Conservation (phyloP, 768 basidiomycete genomes). For the Pleurotus citrinopileatus region DNA sequence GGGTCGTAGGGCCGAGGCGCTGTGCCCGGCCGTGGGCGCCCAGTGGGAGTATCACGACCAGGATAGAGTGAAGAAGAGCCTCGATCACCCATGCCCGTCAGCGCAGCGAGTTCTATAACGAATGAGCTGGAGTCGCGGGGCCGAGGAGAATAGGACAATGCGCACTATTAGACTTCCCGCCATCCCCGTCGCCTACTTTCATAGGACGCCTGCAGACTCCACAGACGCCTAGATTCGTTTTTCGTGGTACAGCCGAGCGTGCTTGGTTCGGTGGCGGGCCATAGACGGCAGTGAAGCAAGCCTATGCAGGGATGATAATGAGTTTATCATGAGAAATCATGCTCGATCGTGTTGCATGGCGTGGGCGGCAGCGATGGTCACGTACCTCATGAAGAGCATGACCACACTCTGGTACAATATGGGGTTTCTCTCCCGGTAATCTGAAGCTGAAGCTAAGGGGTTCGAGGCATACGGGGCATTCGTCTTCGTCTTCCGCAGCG, state of each 20-base stretch:
- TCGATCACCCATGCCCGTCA: constrained; percentile 84
- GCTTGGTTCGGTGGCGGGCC: constrained; percentile 72
- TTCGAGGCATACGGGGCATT: constrained; percentile 96
- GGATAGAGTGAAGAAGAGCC: constrained; percentile 53
- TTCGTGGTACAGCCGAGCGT: constrained; percentile 53
- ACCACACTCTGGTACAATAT: constrained; percentile 96
- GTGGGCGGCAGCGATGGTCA: constrained; percentile 5
- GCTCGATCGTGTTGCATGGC: background rate
- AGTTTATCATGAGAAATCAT: constrained; percentile 8
- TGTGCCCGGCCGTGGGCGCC: constrained; percentile 29
- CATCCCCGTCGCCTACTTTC: constrained; percentile 89
- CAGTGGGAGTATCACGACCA: constrained; percentile 61
- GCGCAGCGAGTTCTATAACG: constrained; percentile 79
- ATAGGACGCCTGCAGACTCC: constrained; percentile 96
- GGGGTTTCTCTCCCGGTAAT: constrained; percentile 94
- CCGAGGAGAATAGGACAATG: constrained; percentile 15
- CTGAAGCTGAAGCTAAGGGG: constrained; percentile 91
- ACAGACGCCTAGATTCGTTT: constrained; percentile 89
- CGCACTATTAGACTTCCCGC: constrained; percentile 87
- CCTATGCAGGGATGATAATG: constrained; percentile 41
- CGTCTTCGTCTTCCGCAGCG: constrained; percentile 72
- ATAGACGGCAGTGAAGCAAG: constrained; percentile 96
- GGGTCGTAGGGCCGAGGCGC: constrained; percentile 56
- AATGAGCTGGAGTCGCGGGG: constrained; percentile 8
- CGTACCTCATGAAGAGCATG: constrained; percentile 93